Conservation (phyloP, 129 eudicot genomes). For the Oenanthe sinensis region DNA sequence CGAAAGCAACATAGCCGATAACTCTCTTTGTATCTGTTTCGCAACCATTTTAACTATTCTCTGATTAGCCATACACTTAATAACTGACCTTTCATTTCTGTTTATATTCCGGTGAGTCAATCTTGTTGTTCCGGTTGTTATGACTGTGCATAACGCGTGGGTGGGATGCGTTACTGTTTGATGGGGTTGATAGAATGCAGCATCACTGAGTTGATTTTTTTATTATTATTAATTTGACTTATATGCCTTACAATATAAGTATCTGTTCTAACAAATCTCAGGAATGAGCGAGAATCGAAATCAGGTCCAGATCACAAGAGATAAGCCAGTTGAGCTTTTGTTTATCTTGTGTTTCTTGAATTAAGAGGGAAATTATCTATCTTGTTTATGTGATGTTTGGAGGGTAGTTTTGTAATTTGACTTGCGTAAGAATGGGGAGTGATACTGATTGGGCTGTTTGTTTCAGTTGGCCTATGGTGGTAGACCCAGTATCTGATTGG, state of each 20-base stretch:
- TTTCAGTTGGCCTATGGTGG: too few relatives aligned
- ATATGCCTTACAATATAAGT: too few relatives aligned
- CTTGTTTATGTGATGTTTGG: not conserved
- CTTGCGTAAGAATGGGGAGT: not conserved
- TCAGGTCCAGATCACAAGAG: too few relatives aligned
- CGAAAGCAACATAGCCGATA: slow-evolving; percentile 13
- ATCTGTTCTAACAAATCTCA: too few relatives aligned
- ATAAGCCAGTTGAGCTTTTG: too few relatives aligned
- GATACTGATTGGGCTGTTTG: too few relatives aligned
- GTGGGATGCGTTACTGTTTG: not conserved
- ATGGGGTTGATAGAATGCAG: not conserved
- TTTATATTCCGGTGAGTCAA: not conserved
- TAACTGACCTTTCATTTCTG: not conserved
- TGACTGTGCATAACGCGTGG: not conserved
- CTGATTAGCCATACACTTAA: slow-evolving; percentile 13
- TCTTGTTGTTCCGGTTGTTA: not conserved
- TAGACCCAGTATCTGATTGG: too few relatives aligned
- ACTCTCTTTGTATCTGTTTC: slow-evolving; percentile 12
- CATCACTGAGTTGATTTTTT: not conserved
- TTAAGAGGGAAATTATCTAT: not conserved
- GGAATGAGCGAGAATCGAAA: too few relatives aligned
- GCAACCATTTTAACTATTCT: slow-evolving; percentile 14
- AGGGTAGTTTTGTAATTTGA: not conserved
- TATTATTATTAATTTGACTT: too few relatives aligned
- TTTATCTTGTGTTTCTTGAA: not conserved